Evolutionary conservation across 129 eudicot species (phyloP).

Genomic region (Flaveria trinervia): DNA sequence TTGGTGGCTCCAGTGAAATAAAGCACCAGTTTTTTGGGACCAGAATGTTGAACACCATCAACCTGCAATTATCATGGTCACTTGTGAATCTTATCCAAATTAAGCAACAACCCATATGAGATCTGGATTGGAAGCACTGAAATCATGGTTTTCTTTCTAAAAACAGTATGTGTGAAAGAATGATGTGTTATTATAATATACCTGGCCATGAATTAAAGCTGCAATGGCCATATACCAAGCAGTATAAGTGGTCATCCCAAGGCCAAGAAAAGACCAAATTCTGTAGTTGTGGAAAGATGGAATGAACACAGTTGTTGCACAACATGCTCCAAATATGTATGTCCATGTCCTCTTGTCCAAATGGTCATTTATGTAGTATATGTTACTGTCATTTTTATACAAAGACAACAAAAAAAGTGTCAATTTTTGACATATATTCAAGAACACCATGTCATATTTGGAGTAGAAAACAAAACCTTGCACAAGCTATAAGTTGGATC

Average conservation of each 20-base stretch:
- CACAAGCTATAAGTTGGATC: conserved; percentile 85
- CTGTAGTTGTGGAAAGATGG: conserved; percentile 95
- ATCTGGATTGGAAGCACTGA: conserved; percentile 16
- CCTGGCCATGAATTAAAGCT: conserved; percentile 85
- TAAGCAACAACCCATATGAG: conserved; percentile 23
- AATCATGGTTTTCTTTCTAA: conserved; percentile 26
- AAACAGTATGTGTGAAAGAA: conserved; percentile 14
- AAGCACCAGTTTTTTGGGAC: conserved; percentile 63
- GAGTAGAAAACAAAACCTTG: conserved; percentile 55
- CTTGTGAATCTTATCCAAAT: conserved; percentile 24
- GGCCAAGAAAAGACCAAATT: conserved; percentile 90
- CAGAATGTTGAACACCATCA: conserved; percentile 88
- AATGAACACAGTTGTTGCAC: conserved; percentile 91
- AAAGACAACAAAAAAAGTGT: conserved; percentile 20
- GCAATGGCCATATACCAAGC: conserved; percentile 90
- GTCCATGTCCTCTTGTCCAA: conserved; percentile 95
- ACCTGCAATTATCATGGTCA: conserved; percentile 39
- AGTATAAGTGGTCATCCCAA: conserved; percentile 85
- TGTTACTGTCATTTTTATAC: conserved; percentile 53
- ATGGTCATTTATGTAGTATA: conserved; percentile 85
- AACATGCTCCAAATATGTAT: conserved; percentile 89
- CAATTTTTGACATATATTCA: conserved; percentile 2
- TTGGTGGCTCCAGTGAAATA: conserved; percentile 92
- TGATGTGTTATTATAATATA: neutral
- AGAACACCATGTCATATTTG: neutral